Evolutionary conservation across 306 rosid genomes (phyloP).

Genomic region (Quercus robur): DNA sequence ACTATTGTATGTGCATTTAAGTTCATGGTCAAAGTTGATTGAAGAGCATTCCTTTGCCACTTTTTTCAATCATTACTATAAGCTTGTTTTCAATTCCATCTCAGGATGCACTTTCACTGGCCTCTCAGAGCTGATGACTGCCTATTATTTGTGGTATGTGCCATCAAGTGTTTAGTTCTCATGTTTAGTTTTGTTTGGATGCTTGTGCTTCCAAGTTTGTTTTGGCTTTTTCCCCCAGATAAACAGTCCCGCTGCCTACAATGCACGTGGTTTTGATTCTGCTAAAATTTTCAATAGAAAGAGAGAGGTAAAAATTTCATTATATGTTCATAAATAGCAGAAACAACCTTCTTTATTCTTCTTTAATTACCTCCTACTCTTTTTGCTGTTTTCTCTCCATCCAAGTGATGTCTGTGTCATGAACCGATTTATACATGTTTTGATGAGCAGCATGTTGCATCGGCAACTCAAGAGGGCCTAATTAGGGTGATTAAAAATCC

Average conservation of each 20-base stretch:
- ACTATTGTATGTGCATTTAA: background rate
- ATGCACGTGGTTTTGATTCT: conserved; percentile 62
- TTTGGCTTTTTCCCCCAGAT: conserved; percentile 36
- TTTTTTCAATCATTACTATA: background rate
- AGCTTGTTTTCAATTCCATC: conserved; percentile 14
- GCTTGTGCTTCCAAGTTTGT: conserved; percentile 11
- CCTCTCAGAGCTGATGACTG: conserved; percentile 88
- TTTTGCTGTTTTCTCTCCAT: background rate
- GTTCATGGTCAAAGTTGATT: background rate
- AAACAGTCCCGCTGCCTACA: conserved; percentile 42
- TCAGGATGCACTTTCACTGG: conserved; percentile 94
- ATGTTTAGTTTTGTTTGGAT: conserved; percentile 1
- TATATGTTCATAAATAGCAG: background rate
- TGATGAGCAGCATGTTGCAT: conserved; percentile 43
- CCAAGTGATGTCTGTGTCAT: background rate
- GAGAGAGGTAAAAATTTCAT: conserved; percentile 65
- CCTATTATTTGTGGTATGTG: conserved; percentile 76
- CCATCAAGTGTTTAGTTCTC: conserved; percentile 3
- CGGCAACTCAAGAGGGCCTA: conserved; percentile 83
- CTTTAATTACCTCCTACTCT: background rate
- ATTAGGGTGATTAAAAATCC: conserved; percentile 33
- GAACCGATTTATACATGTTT: conserved; percentile 9
- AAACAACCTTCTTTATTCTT: background rate
- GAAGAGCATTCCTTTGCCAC: background rate
- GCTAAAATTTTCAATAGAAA: conserved; percentile 82